These are phyloP conservation scores for Bipolaris victoriae DNA, from an alignment of 2,329 filamentous ascomycete genomes.

Conservation along the genomic window DNA sequence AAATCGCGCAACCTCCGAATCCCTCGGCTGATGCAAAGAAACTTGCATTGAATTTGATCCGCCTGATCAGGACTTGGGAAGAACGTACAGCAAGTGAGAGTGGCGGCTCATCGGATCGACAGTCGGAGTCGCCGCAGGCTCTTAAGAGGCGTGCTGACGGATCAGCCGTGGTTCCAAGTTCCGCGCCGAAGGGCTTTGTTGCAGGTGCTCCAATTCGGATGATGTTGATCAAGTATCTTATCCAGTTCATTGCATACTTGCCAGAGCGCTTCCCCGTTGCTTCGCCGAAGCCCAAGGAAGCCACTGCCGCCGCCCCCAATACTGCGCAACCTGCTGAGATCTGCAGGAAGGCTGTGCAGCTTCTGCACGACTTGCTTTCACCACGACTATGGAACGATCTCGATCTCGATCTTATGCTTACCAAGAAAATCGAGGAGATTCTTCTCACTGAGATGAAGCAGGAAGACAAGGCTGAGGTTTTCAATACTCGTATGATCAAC, in stretches of 20 bases:
- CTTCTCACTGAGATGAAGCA: conserved; percentile 71
- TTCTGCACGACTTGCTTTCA: conserved; percentile 84
- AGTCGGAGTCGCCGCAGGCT: conserved; percentile 72
- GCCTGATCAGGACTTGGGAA: conserved; percentile 92
- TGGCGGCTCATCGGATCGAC: conserved; percentile 45
- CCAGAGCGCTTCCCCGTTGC: conserved; percentile 81
- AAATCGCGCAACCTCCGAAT: conserved; percentile 82
- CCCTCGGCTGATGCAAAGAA: conserved; percentile 91
- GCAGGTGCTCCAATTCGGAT: conserved; percentile 65
- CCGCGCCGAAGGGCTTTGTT: conserved; percentile 54
- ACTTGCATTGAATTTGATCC: conserved; percentile 87
- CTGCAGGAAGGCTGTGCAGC: conserved; percentile 80
- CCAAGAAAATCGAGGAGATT: conserved; percentile 86
- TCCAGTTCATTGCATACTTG: conserved; percentile 91
- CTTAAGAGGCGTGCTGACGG: conserved; percentile 78
- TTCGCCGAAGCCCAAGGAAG: conserved; percentile 51
- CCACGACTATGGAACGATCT: conserved; percentile 90
- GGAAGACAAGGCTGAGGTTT: conserved; percentile 67
- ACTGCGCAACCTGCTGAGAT: conserved; percentile 72
- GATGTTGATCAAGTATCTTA: conserved; percentile 91
- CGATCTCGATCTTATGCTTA: conserved; percentile 82
- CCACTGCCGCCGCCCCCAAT: conserved; percentile 35
- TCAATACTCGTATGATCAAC: conserved; percentile 88
- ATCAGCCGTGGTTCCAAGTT: conserved; percentile 61
- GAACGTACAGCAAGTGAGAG: conserved; percentile 73